Evolutionary conservation across 352 stramenopile species (phyloP).

Genomic region (Phytophthora cryptogea): DNA sequence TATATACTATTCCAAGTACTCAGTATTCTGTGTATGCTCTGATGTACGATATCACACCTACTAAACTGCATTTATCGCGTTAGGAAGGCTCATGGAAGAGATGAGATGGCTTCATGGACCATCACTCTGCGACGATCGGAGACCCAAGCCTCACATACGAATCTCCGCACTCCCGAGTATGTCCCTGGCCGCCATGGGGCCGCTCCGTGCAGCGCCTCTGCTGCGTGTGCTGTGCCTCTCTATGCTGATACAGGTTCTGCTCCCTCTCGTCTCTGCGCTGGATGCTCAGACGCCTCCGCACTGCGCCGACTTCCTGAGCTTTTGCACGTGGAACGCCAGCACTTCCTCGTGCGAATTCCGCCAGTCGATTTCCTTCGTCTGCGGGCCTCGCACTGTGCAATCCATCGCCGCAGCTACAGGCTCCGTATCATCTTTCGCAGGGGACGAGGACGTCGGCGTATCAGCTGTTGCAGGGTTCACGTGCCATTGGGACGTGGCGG

Average conservation of each 20-base stretch:
- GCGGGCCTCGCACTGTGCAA: constrained; percentile 18
- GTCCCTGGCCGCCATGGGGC: constrained; percentile 8
- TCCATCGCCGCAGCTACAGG: background rate
- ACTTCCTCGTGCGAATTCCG: constrained; percentile 63
- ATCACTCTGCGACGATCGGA: constrained; percentile 21
- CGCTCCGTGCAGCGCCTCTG: background rate
- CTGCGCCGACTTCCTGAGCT: constrained; percentile 47
- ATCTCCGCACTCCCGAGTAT: constrained; percentile 5
- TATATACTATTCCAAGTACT: background rate
- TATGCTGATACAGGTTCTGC: constrained; percentile 1
- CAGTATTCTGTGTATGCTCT: background rate
- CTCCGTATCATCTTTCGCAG: constrained; percentile 11
- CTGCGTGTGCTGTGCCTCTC: constrained; percentile 4
- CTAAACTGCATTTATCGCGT: background rate
- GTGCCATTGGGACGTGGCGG: constrained; percentile 69
- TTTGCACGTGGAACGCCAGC: constrained; percentile 51
- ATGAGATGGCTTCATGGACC: constrained; percentile 15
- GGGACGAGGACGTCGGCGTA: constrained; percentile 2
- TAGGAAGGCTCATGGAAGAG: constrained; percentile 5
- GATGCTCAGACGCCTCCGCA: constrained; percentile 28
- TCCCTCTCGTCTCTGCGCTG: constrained; percentile 3
- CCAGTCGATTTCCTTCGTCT: constrained; percentile 48
- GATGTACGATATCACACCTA: background rate
- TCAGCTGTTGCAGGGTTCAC: constrained; percentile 32
- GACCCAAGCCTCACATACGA: constrained; percentile 20